phyloP scores from a whole-genome alignment of 805 yeast species.

The Yamadazyma paraphyllophila region DNA sequence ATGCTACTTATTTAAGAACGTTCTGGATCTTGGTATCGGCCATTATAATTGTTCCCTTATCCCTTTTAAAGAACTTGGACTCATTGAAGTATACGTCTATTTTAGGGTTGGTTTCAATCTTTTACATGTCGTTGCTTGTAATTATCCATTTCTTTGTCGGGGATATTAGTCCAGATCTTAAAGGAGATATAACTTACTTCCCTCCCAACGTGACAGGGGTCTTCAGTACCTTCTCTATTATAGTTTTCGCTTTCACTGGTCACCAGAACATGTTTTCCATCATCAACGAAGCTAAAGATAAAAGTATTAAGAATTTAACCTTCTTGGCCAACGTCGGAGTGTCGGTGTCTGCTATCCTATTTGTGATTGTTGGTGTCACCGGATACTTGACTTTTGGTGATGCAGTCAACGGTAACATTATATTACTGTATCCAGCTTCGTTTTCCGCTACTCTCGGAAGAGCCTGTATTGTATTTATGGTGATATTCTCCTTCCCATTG shows the following conservation, averaged over 20 bases:
- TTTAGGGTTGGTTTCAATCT: constrained; percentile 78
- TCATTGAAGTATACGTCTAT: constrained; percentile 84
- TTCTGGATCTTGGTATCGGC: constrained; percentile 60
- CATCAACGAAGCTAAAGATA: constrained; percentile 71
- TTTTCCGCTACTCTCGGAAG: constrained; percentile 55
- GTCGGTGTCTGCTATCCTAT: constrained; percentile 57
- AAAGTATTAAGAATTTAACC: constrained; percentile 40
- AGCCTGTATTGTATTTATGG: constrained; percentile 65
- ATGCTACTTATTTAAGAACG: constrained; percentile 34
- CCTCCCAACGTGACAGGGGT: constrained; percentile 50
- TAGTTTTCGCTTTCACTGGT: constrained; percentile 92
- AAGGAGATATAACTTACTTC: constrained; percentile 29
- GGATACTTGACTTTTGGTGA: constrained; percentile 87
- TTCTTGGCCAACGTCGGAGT: constrained; percentile 52
- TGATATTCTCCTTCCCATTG: constrained; percentile 69
- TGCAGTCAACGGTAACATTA: constrained; percentile 61
- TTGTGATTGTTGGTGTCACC: constrained; percentile 69
- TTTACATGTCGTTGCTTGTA: constrained; percentile 71
- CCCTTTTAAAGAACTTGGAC: constrained; percentile 72
- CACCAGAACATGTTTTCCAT: constrained; percentile 94
- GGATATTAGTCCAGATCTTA: constrained; percentile 42
- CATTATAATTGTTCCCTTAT: constrained; percentile 53
- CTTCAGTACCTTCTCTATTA: constrained; percentile 75
- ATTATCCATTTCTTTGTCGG: constrained; percentile 62
- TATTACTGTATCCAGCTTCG: constrained; percentile 60